A percentile compares a stretch with the other conserved stretches of the same genome.
Conservation (phyloP, 345 rosid genomes). For the Erucastrum elatum region DNA sequence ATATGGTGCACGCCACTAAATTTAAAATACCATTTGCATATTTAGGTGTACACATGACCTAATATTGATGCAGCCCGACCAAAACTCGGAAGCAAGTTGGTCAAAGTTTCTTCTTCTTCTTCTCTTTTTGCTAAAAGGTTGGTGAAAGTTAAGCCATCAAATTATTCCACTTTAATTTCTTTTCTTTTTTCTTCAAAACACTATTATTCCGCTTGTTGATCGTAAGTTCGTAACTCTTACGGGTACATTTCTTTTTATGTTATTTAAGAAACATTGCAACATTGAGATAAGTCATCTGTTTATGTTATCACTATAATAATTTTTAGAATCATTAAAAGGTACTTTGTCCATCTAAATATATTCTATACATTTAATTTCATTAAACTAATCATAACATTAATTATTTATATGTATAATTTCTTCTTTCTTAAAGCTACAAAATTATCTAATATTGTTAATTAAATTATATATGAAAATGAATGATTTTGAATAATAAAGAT, state of each 20-base stretch:
- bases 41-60: slow-evolving; percentile 40
- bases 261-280: not conserved
- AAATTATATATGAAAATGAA: too few relatives aligned
- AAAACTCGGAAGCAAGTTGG: slow-evolving; percentile 34
- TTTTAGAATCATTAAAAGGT: too few relatives aligned
- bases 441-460: too few relatives aligned
- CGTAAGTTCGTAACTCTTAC: not conserved
- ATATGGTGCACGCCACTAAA: not conserved
- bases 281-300: not conserved
- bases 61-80: slow-evolving; percentile 30
- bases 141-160: slow-evolving; percentile 76
- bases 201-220: slow-evolving; percentile 16
- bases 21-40: not conserved
- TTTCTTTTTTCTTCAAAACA: not conserved
- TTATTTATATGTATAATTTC: too few relatives aligned
- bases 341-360: too few relatives aligned
- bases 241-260: too few relatives aligned
- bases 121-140: slow-evolving; percentile 15
- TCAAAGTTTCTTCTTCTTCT: slow-evolving; percentile 34
- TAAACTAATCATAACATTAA: too few relatives aligned
- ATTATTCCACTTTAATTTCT: slow-evolving; percentile 28
- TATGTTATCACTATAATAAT: not conserved
- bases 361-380: too few relatives aligned
- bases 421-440: too few relatives aligned
- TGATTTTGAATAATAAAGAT: too few relatives aligned